Evolutionary conservation across 768 basidiomycete genomes (phyloP).

Genomic region (Pleurotus cornucopiae): DNA sequence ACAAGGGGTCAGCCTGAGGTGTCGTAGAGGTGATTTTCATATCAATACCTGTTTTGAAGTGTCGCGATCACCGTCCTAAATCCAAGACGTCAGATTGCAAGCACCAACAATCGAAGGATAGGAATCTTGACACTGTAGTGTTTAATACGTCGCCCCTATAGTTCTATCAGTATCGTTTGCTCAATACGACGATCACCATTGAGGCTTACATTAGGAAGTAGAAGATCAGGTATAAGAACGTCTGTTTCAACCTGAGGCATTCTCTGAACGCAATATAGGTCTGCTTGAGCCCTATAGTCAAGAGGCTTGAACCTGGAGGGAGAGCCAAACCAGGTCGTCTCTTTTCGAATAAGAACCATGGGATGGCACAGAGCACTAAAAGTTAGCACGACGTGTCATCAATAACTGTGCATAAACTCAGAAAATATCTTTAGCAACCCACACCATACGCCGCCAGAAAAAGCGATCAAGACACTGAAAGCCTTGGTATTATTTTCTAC

Average conservation of each 20-base stretch:
- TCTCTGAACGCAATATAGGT: slow-evolving; percentile 58
- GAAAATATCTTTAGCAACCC: slow-evolving; percentile 19
- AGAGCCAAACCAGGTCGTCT: slow-evolving; percentile 59
- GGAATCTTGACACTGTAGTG: slow-evolving; percentile 58
- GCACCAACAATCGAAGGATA: neutral
- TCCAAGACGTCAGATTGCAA: slow-evolving; percentile 1
- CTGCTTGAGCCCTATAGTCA: slow-evolving; percentile 68
- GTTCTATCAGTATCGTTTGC: neutral
- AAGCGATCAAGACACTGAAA: slow-evolving; percentile 75
- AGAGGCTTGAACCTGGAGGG: slow-evolving; percentile 48
- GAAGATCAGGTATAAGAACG: slow-evolving; percentile 68
- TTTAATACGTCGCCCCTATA: slow-evolving; percentile 71
- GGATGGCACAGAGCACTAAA: slow-evolving; percentile 60
- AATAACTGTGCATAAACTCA: neutral
- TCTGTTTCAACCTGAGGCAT: slow-evolving; percentile 66
- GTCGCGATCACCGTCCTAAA: slow-evolving; percentile 66
- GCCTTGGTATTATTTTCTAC: slow-evolving; percentile 71
- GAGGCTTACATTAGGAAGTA: slow-evolving; percentile 67
- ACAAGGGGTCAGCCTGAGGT: neutral
- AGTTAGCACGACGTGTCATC: neutral
- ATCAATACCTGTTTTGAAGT: slow-evolving; percentile 58
- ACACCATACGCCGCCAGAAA: slow-evolving; percentile 76
- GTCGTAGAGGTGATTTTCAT: neutral
- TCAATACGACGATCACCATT: neutral
- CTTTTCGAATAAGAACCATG: slow-evolving; percentile 73